Conservation (phyloP, 2,329 filamentous ascomycete species). For the Diaporthe citri region DNA sequence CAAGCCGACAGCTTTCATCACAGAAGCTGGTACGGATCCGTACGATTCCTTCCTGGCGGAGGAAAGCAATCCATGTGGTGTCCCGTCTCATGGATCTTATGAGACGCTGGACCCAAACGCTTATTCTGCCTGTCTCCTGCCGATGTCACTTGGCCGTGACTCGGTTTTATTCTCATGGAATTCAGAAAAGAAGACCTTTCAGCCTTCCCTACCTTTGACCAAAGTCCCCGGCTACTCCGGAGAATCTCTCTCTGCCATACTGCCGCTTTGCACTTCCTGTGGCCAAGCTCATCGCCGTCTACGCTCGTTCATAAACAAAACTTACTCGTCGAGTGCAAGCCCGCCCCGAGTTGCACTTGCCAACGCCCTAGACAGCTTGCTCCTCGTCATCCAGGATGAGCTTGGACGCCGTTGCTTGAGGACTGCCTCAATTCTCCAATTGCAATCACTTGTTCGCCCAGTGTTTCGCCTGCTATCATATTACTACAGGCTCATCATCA, state of each 20-base stretch:
- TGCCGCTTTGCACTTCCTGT: constrained; percentile 61
- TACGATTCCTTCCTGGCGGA: constrained; percentile 74
- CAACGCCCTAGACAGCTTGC: constrained; percentile 61
- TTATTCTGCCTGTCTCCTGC: constrained; percentile 71
- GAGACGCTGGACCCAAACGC: constrained; percentile 60
- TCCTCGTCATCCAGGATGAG: constrained; percentile 63
- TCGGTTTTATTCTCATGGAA: constrained; percentile 79
- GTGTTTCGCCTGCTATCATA: constrained; percentile 63
- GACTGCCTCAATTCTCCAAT: constrained; percentile 63
- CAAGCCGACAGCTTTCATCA: constrained; percentile 65
- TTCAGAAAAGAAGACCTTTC: constrained; percentile 64
- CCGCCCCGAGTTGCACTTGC: constrained; percentile 65
- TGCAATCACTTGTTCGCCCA: constrained; percentile 63
- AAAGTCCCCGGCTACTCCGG: constrained; percentile 70
- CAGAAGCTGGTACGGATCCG: constrained; percentile 74
- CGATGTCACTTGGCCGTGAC: constrained; percentile 77
- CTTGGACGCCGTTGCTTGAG: constrained; percentile 58
- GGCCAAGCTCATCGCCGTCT: constrained; percentile 62
- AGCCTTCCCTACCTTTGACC: constrained; percentile 58
- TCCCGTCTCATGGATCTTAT: constrained; percentile 52
- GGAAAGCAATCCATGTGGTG: constrained; percentile 54
- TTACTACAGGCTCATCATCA: constrained; percentile 63
- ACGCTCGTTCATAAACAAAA: constrained; percentile 59
- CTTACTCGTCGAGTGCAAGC: constrained; percentile 58
- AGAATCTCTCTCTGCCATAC: constrained; percentile 60